Conservation (phyloP, 352 stramenopile species). For the Phytophthora megakarya region DNA sequence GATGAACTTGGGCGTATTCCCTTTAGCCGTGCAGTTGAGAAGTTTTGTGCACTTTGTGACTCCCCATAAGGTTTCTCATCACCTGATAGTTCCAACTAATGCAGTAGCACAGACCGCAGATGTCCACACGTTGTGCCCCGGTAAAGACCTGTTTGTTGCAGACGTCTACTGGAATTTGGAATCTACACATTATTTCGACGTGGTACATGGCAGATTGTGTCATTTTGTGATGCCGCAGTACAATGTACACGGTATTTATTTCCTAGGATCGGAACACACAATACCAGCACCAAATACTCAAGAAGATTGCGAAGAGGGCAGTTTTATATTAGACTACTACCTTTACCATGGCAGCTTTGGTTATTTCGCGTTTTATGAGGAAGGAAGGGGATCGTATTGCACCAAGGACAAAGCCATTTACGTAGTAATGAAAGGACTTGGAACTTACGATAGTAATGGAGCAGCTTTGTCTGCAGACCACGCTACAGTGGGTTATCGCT, state of each 20-base stretch:
- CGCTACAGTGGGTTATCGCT: slow-evolving; percentile 2
- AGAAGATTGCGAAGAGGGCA: slow-evolving; percentile 10
- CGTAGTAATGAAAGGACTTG: slow-evolving; percentile 4
- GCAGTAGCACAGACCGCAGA: neutral
- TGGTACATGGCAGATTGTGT: slow-evolving; percentile 10
- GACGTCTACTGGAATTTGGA: slow-evolving; percentile 30
- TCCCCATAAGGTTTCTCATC: slow-evolving; percentile 24
- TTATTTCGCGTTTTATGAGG: slow-evolving; percentile 28
- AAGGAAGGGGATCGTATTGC: slow-evolving; percentile 22
- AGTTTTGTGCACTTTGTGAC: slow-evolving; percentile 29
- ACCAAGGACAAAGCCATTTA: slow-evolving; percentile 13
- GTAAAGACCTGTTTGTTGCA: slow-evolving; percentile 19
- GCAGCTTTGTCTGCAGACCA: neutral
- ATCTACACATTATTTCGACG: slow-evolving; percentile 16
- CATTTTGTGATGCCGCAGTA: slow-evolving; percentile 30
- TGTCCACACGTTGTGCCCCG: slow-evolving; percentile 11
- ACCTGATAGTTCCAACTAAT: slow-evolving; percentile 2
- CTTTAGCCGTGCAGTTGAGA: slow-evolving; percentile 36
- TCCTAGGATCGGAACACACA: slow-evolving; percentile 1
- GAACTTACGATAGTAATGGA: slow-evolving; percentile 26
- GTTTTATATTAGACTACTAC: slow-evolving; percentile 15
- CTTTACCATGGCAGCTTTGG: slow-evolving; percentile 24
- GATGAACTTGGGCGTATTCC: slow-evolving; percentile 10
- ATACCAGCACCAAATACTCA: slow-evolving; percentile 4
- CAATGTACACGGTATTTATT: slow-evolving; percentile 19